A percentile compares a stretch with the other conserved stretches of the same genome.
phyloP scores from a whole-genome alignment of 1,139 yeast species.

The Blastobotrys elegans region DNA sequence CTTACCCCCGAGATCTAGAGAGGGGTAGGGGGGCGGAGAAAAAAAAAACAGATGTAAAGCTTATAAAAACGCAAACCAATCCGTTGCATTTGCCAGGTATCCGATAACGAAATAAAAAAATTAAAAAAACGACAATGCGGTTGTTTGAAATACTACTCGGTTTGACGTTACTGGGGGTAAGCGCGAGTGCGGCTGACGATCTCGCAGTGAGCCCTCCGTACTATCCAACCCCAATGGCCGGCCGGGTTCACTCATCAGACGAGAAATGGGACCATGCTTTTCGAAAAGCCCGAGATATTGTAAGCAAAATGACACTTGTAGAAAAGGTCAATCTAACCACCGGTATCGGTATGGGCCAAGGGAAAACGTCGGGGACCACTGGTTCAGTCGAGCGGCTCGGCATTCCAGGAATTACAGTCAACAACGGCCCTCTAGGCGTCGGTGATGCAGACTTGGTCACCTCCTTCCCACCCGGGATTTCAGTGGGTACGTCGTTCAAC shows the following conservation, averaged over 20 bases:
- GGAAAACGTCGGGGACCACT: constrained; percentile 58
- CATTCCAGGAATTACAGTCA: constrained; percentile 54
- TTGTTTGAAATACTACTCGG: no score
- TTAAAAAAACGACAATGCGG: no score
- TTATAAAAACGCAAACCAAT: no score
- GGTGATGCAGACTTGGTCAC: constrained; percentile 54
- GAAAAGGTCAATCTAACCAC: constrained; percentile 62
- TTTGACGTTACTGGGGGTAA: no score
- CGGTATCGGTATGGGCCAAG: constrained; percentile 57
- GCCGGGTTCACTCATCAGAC: not conserved
- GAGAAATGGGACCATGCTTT: constrained; percentile 52
- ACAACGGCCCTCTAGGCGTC: constrained; percentile 63
- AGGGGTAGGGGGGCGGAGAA: no score
- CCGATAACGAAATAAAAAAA: no score
- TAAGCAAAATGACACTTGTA: constrained; percentile 49
- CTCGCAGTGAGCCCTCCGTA: not conserved
- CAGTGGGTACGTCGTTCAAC: constrained; percentile 57
- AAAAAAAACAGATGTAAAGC: no score
- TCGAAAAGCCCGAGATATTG: constrained; percentile 48
- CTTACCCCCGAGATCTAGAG: no score
- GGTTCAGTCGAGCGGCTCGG: constrained; percentile 51
- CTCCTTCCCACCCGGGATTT: constrained; percentile 55
- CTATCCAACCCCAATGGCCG: constrained; percentile 9
- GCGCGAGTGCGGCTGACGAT: no score
- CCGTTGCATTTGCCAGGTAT: no score